phyloP scores from a whole-genome alignment of 202 grass and related monocot genomes.

The Thinopyrum obtusiflorum region DNA sequence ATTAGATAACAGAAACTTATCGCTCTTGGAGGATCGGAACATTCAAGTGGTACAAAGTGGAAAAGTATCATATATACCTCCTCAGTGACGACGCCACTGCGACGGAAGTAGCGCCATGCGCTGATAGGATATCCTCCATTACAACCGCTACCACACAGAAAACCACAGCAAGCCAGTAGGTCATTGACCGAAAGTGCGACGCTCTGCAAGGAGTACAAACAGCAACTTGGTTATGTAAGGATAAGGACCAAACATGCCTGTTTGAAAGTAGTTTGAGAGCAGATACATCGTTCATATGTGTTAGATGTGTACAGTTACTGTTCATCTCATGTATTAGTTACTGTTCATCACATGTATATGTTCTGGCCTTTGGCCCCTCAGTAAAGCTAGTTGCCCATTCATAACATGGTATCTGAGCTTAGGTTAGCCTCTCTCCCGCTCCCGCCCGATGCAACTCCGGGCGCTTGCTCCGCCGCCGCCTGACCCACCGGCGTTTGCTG shows the following conservation, averaged over 20 bases:
- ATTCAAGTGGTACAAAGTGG: not conserved
- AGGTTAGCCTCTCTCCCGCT: no score
- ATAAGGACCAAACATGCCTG: not conserved
- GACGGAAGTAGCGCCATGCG: conserved; percentile 84
- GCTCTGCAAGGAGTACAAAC: conserved; percentile 50
- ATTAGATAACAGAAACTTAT: not conserved
- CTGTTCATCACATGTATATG: no score
- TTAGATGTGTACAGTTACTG: no score
- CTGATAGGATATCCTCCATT: conserved; percentile 89
- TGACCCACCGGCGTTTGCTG: no score
- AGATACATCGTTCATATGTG: not conserved
- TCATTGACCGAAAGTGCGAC: conserved; percentile 86
- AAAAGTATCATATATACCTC: conserved; percentile 45
- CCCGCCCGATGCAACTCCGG: no score
- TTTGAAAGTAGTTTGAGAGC: conserved; percentile 24
- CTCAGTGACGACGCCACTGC: conserved; percentile 73
- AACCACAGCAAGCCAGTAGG: conserved; percentile 82
- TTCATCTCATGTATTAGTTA: no score
- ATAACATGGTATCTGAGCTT: no score
- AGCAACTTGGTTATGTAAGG: conserved; percentile 16
- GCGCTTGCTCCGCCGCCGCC: no score
- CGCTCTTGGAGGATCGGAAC: not conserved
- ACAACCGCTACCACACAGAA: conserved; percentile 91
- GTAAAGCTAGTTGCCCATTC: no score
- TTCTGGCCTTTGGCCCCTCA: no score